Evolutionary conservation across 352 stramenopile genomes (phyloP).

Genomic region (Phytophthora chlamydospora): DNA sequence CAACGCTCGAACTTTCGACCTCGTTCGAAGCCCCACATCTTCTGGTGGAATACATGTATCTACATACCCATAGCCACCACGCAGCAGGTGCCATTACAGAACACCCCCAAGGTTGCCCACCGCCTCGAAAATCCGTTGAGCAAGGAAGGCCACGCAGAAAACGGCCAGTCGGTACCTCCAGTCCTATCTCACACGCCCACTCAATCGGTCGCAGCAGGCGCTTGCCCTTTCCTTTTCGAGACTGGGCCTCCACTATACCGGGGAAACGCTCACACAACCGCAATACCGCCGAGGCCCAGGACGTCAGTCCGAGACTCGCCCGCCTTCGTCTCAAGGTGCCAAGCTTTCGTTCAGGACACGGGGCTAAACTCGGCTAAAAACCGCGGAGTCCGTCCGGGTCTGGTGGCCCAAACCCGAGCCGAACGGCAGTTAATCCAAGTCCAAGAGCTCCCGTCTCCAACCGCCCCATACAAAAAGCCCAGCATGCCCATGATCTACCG

Average conservation of each 20-base stretch:
- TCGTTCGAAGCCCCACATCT: not conserved
- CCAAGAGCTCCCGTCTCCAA: slow-evolving; percentile 9
- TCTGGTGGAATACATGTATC: not conserved
- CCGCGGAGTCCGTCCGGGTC: slow-evolving; percentile 12
- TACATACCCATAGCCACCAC: too few relatives aligned
- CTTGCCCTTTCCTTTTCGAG: slow-evolving; percentile 2
- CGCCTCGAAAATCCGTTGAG: slow-evolving; percentile 8
- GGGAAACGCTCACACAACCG: slow-evolving; percentile 26
- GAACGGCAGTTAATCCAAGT: not conserved
- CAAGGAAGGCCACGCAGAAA: slow-evolving; percentile 2
- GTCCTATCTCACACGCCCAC: not conserved
- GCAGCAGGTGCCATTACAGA: too few relatives aligned
- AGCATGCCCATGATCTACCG: slow-evolving; percentile 69
- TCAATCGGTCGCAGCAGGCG: slow-evolving; percentile 7
- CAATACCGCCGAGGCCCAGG: slow-evolving; percentile 28
- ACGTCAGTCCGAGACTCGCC: slow-evolving; percentile 14
- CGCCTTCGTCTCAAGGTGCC: not conserved
- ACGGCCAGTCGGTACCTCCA: not conserved
- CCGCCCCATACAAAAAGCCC: slow-evolving; percentile 7
- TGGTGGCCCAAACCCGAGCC: not conserved
- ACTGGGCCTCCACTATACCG: slow-evolving; percentile 16
- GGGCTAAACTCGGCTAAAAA: slow-evolving; percentile 2
- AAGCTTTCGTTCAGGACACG: too few relatives aligned
- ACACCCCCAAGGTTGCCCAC: not conserved
- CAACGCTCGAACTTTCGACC: too few relatives aligned